phyloP scores from a whole-genome alignment of 257 asterid genomes.

The Petunia secreta region DNA sequence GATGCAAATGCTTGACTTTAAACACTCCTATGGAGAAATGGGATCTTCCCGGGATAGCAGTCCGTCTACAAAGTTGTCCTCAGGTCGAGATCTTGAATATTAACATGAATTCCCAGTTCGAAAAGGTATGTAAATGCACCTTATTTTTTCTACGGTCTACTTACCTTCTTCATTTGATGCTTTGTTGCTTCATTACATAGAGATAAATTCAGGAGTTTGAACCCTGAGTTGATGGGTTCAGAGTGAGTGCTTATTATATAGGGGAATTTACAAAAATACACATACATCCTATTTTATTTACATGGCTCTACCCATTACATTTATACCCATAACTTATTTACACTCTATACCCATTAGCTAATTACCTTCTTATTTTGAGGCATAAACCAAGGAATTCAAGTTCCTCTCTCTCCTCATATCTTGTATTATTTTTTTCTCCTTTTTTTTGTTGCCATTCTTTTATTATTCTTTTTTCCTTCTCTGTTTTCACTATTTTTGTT shows the following conservation, averaged over 20 bases:
- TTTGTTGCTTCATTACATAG: not conserved
- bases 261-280: no score
- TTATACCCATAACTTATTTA: no score
- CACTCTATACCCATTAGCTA: no score
- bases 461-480: no score
- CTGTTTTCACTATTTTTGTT: no score
- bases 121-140: not conserved
- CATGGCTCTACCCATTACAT: no score
- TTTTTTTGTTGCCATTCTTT: no score
- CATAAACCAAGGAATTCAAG: no score
- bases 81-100: slow-evolving; percentile 13
- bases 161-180: not conserved
- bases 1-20: slow-evolving; percentile 9
- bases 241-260: not conserved
- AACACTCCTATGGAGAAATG: not conserved
- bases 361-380: no score
- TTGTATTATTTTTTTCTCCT: no score
- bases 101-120: not conserved
- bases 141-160: not conserved
- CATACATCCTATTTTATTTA: no score
- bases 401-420: no score
- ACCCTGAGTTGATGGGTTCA: not conserved
- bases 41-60: slow-evolving; percentile 8
- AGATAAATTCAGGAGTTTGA: not conserved
- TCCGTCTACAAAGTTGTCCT: slow-evolving; percentile 17